These are phyloP conservation scores for Blastomyces percursus DNA, from an alignment of 2,329 filamentous ascomycete genomes.

Conservation along the genomic window DNA sequence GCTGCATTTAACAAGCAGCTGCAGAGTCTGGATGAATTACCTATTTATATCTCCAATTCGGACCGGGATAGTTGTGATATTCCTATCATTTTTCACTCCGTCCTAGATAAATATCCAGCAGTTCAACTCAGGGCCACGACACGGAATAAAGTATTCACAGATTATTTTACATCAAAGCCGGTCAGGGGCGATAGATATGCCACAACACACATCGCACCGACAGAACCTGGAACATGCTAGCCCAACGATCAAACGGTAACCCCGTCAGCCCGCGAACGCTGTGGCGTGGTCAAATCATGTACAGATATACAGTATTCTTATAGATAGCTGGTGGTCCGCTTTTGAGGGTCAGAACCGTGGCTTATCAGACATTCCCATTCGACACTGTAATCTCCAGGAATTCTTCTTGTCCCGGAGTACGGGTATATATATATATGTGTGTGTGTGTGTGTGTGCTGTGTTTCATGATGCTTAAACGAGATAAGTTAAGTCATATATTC, in stretches of 20 bases:
- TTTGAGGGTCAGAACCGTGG: background rate
- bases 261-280: background rate
- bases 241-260: background rate
- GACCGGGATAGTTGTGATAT: background rate
- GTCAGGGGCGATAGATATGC: background rate
- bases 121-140: too few species aligned
- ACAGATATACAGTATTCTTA: background rate
- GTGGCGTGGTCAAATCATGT: background rate
- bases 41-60: background rate
- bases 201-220: background rate
- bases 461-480: background rate
- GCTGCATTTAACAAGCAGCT: background rate
- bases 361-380: background rate
- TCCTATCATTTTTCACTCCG: background rate
- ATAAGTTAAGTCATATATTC: background rate
- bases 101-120: too few species aligned
- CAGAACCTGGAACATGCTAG: slow-evolving; percentile 1
- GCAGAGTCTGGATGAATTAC: background rate
- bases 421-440: background rate
- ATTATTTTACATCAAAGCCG: too few species aligned
- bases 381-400: background rate
- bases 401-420: background rate
- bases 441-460: background rate
- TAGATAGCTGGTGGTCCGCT: background rate
- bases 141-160: too few species aligned